Base-by-base conservation (phyloP, 257 asterid species). In the Rhazya stricta region DNA sequence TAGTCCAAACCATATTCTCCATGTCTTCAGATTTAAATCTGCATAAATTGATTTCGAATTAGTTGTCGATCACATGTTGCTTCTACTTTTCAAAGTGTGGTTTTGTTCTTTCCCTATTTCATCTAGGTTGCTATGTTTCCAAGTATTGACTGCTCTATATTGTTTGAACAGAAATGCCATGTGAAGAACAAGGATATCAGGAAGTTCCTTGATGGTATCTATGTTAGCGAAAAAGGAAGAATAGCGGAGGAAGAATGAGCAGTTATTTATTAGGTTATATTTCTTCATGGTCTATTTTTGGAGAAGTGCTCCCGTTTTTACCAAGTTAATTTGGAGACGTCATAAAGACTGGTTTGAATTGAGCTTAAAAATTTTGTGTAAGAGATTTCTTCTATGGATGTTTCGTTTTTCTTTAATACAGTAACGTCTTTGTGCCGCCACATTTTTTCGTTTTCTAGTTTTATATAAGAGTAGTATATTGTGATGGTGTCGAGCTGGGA, bases 121-220 rank as follows among this genome's bases (percentile, higher is more conserved):
- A 9, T 63, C 6, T 29, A 16, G 9, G n/a, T 29, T 68, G 25
- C 16, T 45, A 10, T 30, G 13, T 42, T 19, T 21, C 39, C 23
- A 8, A 65, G 30, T 16, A 37, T 32, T 80, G 15, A 67, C 48
- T 13, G 36, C 34, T 42, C n/a, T 68, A 10, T 71, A 2, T 45
- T 76, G 0, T 61, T 51, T 78, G 4, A 3, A 72, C 89, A 88
- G 96, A 89, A 90, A 90, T 91, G 96, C 80, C 96, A 88, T 80
- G 96, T 91, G 34, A 91, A 91, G 88, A 91, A 90, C 83, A 91
- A 91, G 83, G 97, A 91, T 76, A 91, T 91, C 74, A 71, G 96
- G 80, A 91, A 91, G 81, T 91, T 91, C 67, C 93, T 91, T 50
- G 97, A 89, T 5, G 97, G 97, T 80, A 89, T 91, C 84, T 89